Percentiles rank a stretch among this genome's conserved stretches.
Conservation (phyloP, 495 filamentous ascomycete genomes). For the Penicillium taxi region DNA sequence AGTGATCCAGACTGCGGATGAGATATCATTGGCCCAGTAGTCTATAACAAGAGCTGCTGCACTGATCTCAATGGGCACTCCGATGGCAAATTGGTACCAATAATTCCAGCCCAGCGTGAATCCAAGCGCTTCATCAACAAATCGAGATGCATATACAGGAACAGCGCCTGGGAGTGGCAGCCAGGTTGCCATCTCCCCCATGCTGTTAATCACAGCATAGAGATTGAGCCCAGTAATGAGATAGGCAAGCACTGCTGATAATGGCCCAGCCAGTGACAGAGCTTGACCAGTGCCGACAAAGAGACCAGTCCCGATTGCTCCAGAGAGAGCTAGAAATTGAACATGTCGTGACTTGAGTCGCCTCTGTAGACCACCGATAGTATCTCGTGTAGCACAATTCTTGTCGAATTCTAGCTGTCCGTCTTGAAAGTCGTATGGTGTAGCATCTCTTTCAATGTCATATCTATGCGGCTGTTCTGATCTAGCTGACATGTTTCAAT, state of each 20-base stretch:
- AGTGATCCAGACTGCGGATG: slow-evolving; percentile 34
- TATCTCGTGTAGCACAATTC: background rate
- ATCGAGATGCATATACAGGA: slow-evolving; percentile 58
- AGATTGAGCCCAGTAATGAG: slow-evolving; percentile 54
- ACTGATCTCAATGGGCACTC: slow-evolving; percentile 57
- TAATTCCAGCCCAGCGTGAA: slow-evolving; percentile 66
- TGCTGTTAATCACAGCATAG: slow-evolving; percentile 39
- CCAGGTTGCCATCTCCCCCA: slow-evolving; percentile 63
- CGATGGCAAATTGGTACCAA: slow-evolving; percentile 45
- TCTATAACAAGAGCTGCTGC: slow-evolving; percentile 58
- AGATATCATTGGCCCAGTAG: slow-evolving; percentile 48
- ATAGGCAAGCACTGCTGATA: slow-evolving; percentile 58
- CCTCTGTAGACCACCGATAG: slow-evolving; percentile 28
- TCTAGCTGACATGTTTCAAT: too few species aligned
- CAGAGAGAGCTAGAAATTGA: slow-evolving; percentile 51
- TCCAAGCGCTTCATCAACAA: slow-evolving; percentile 56
- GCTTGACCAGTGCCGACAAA: slow-evolving; percentile 61
- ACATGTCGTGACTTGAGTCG: slow-evolving; percentile 56
- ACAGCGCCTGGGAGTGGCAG: slow-evolving; percentile 64
- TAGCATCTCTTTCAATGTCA: too few species aligned
- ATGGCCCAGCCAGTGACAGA: slow-evolving; percentile 52
- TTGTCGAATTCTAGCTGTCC: background rate
- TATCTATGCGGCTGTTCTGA: too few species aligned
- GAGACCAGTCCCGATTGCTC: slow-evolving; percentile 59
- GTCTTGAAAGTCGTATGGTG: too few species aligned